phyloP scores from a whole-genome alignment of 139 green algal genomes.

The Micractinium conductrix region DNA sequence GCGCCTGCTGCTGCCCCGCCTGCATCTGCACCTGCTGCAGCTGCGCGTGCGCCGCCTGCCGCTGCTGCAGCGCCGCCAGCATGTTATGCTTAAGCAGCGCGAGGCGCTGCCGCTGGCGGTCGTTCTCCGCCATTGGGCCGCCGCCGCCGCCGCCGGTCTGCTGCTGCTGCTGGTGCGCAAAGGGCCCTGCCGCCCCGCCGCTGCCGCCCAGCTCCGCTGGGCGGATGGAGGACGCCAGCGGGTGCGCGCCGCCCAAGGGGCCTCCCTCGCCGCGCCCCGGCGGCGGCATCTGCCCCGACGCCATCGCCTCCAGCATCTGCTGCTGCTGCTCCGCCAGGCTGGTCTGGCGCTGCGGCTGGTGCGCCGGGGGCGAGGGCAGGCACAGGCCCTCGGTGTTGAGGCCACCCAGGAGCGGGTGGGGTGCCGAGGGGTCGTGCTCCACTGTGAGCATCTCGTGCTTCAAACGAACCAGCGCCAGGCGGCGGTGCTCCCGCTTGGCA shows the following conservation, averaged over 20 bases:
- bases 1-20: not conserved
- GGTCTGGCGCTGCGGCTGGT: not conserved
- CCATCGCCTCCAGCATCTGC: slow-evolving; percentile 11
- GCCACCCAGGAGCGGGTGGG: not conserved
- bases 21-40: slow-evolving; percentile 3
- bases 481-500: not conserved
- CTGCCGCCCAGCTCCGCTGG: too few relatives aligned
- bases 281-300: not conserved
- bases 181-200: too few relatives aligned
- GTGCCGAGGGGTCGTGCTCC: not conserved
- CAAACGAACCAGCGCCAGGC: not conserved
- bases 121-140: not conserved
- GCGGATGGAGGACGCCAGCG: too few relatives aligned
- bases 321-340: slow-evolving; percentile 8
- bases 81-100: slow-evolving; percentile 10
- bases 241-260: not conserved
- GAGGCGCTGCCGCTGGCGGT: not conserved
- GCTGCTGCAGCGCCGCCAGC: not conserved
- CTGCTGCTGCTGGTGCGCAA: not conserved
- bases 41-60: not conserved
- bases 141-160: not conserved
- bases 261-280: not conserved
- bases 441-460: not conserved
- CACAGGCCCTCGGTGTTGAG: not conserved
- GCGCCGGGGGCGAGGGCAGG: not conserved